A percentile compares a stretch with the other conserved stretches of the same genome.
Conservation (phyloP, 768 basidiomycete species). For the Strobilomyces echinocephalus region DNA sequence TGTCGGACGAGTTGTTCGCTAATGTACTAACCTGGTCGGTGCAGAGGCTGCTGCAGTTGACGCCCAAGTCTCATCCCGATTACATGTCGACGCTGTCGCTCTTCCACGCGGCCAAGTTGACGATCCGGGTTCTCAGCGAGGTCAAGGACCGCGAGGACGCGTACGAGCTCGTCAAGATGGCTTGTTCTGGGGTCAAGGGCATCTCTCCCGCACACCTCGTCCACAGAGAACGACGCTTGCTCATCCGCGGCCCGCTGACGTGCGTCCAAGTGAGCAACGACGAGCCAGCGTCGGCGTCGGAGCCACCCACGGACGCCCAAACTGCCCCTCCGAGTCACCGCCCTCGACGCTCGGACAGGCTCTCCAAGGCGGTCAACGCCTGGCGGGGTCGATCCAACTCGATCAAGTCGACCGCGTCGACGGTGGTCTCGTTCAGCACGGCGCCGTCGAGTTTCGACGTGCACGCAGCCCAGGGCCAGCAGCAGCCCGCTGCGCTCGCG, state of each 20-base stretch:
- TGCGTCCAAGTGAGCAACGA: slow-evolving; percentile 39
- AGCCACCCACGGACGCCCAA: not conserved
- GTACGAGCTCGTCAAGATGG: slow-evolving; percentile 65
- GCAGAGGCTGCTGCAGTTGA: slow-evolving; percentile 66
- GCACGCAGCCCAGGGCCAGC: not conserved
- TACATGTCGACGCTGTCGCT: slow-evolving; percentile 64
- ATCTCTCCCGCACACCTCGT: slow-evolving; percentile 53
- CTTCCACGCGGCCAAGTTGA: slow-evolving; percentile 60
- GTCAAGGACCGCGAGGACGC: slow-evolving; percentile 86
- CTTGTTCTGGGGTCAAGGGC: slow-evolving; percentile 56
- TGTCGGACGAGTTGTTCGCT: slow-evolving; percentile 1
- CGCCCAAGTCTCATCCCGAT: slow-evolving; percentile 66
- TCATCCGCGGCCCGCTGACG: slow-evolving; percentile 59
- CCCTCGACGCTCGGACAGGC: slow-evolving; percentile 19
- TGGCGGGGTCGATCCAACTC: slow-evolving; percentile 47
- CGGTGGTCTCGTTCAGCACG: slow-evolving; percentile 24
- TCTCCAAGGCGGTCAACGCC: slow-evolving; percentile 40
- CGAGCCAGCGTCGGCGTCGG: slow-evolving; percentile 4
- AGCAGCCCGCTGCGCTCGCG: not conserved
- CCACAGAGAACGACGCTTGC: slow-evolving; percentile 65
- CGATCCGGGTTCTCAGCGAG: slow-evolving; percentile 75
- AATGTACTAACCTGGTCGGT: slow-evolving; percentile 4
- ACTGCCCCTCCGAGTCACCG: not conserved
- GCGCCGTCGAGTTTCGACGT: slow-evolving; percentile 30
- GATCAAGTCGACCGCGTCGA: slow-evolving; percentile 24